Base-by-base conservation (phyloP, 164 flowering plant species). In the Vitis riparia region DNA sequence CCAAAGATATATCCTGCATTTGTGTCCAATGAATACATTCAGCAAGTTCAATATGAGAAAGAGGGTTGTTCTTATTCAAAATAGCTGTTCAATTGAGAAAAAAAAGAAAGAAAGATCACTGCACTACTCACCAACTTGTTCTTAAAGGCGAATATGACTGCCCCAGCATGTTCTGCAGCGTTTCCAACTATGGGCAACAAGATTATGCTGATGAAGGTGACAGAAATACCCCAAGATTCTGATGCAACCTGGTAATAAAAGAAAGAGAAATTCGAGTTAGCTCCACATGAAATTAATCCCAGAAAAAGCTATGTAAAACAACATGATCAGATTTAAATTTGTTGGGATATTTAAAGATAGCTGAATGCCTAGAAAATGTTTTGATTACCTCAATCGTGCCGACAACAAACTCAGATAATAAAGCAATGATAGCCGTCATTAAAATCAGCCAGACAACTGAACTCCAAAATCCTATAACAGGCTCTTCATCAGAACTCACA, bases 141-240 rank as follows among this genome's bases (percentile, higher is more conserved):
- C 78, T 89, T 93, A 58, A 86, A 84, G 15, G 97, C 98, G 62
- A 96, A 96, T 8, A 96, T 91, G 72, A 93, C 66, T 0, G 99
- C 91, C 44, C 95, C 94, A 4, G 99, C 95, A 68, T 93, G 98
- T 72, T 96, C 99, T 1, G 98, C 97, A 2, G 97, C 99, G 75
- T 96, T 96, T 68, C 99, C 98, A 56, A 91, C 97, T 14, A 96
- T 90, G 27, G 99, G 97, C 23, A 96, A 82, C 81, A 96, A 69
- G 65, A 96, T 90, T 23, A 96, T 82, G 81, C 97, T 92, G 56
- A 93, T 82, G 84, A 96, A 96, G 80, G 89, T 84, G 1, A 93
- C 87, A 1, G 98, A 91, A 17, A 96, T 62, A 0, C 97, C 94
- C 99, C 97, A 94, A 4, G 96, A 79, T 9, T 81, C 79, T 1